Evolutionary conservation across 1,139 yeast genomes (phyloP), one percentile per base, ranked within the genome.

Genomic region (Geotrichum aggregatum): DNA sequence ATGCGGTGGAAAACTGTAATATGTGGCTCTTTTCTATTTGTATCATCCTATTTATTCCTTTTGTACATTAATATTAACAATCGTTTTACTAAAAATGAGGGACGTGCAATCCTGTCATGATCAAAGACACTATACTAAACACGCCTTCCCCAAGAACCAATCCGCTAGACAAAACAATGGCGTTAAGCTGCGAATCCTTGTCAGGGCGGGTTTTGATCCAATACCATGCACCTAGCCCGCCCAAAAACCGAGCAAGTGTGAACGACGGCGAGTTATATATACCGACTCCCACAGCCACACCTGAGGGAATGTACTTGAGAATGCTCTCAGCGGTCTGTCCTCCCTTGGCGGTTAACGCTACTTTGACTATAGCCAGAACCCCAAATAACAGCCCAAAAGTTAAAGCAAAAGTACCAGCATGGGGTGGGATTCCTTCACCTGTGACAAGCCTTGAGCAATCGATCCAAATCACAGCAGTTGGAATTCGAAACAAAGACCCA

Each of bases 211-310:
- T 43, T 18, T 49, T 40, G 40, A 52, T 34, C 61, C 63, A 64
- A 49, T 60, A 58, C 14, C 62, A 63, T 3, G 92, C 80, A 40
- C 83, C 68, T n/a, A 85, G 63, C 1, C 98, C 98, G 13, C 98
- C 98, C 26, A 88, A 59, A 63, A 92, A 91, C 61, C 98, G 76
- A 0, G 98, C 98, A 41, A 92, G 74, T 0, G 98, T 92, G 69
- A 92, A 92, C 48, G 89, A 84, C 2, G 98, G 98, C 0, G 94
- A 78, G 66, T 92, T 92, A 66, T 92, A 92, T 57, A 92, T 87
- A 19, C 98, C 98, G 55, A 92, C 85, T 1, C 98, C 98, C 11
- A 89, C 96, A 0, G 98, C 97, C 16, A 92, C 95, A 8, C 98
- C 98, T 40, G 88, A 84, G 0, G 98, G 98, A 30, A 89, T 66